A percentile compares a stretch with the other conserved stretches of the same genome.
Evolutionary conservation across 2,329 filamentous ascomycete species (phyloP).

Genomic region (Aspergillus fijiensis): DNA sequence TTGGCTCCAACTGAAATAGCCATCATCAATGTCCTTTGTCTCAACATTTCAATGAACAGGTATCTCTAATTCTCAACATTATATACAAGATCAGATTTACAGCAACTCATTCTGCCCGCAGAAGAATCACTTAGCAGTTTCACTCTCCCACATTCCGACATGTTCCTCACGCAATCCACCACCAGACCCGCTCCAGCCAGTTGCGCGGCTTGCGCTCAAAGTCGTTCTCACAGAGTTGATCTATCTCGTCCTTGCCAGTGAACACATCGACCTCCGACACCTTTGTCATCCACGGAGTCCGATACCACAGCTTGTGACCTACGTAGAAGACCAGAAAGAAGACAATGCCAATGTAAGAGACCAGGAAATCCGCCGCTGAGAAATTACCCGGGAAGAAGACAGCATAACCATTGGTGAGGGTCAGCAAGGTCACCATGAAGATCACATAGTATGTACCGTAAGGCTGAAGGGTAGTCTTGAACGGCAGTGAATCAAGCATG

Average conservation of each 20-base stretch:
- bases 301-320: slow-evolving; percentile 37
- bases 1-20: too few relatives aligned
- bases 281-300: slow-evolving; percentile 31
- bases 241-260: slow-evolving; percentile 48
- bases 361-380: slow-evolving; percentile 51
- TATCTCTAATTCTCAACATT: too few relatives aligned
- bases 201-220: slow-evolving; percentile 43
- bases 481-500: slow-evolving; percentile 49
- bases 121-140: neutral
- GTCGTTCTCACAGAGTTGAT: slow-evolving; percentile 45
- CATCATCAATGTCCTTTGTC: too few relatives aligned
- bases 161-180: slow-evolving; percentile 41
- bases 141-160: neutral
- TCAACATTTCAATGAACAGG: too few relatives aligned
- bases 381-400: slow-evolving; percentile 52
- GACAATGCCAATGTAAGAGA: slow-evolving; percentile 55
- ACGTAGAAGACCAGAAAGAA: slow-evolving; percentile 49
- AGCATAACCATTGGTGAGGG: slow-evolving; percentile 59
- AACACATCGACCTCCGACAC: slow-evolving; percentile 46
- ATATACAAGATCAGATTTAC: too few relatives aligned
- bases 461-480: slow-evolving; percentile 52
- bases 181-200: slow-evolving; percentile 46
- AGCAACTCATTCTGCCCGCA: neutral
- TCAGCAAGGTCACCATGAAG: slow-evolving; percentile 48
- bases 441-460: slow-evolving; percentile 54